Conservation (phyloP, 495 filamentous ascomycete genomes). For the Sporormia fimetaria region DNA sequence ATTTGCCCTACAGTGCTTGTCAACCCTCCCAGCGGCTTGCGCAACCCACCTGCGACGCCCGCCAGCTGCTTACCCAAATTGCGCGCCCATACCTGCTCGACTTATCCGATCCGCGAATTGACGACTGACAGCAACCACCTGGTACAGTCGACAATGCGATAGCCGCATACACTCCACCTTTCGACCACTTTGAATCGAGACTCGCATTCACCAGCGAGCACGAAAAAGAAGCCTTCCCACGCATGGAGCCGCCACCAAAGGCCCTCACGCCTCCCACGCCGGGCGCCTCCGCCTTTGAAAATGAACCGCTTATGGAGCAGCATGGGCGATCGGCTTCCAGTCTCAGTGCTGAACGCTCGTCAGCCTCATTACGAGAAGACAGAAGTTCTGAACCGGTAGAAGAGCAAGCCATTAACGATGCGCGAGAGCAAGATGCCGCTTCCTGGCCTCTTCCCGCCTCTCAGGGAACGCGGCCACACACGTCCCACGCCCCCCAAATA, state of each 20-base stretch:
- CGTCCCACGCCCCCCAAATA: constrained; percentile 1
- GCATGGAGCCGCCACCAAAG: constrained; percentile 9
- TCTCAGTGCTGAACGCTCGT: constrained; percentile 8
- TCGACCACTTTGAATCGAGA: background rate
- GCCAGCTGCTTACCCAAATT: too few species aligned
- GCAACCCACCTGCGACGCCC: too few species aligned
- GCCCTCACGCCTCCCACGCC: constrained; percentile 5
- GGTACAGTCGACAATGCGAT: too few species aligned
- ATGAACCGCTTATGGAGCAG: constrained; percentile 8
- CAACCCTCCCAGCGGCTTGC: too few species aligned
- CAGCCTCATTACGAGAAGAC: constrained; percentile 2
- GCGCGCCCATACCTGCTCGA: too few species aligned
- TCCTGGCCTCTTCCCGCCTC: background rate
- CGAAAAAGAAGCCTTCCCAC: background rate
- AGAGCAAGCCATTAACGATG: background rate
- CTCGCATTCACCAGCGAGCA: background rate
- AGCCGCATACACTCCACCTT: too few species aligned
- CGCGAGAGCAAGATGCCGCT: background rate
- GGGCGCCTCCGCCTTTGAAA: background rate
- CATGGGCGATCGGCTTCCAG: constrained; percentile 5
- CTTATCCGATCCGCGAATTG: too few species aligned
- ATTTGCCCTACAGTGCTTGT: too few species aligned
- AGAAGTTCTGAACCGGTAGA: background rate
- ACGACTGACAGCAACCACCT: too few species aligned
- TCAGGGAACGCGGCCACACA: background rate